These are phyloP conservation scores for Moesziomyces parantarcticus DNA, from an alignment of 1,284 basidiomycete genomes.

Conservation along the genomic window DNA sequence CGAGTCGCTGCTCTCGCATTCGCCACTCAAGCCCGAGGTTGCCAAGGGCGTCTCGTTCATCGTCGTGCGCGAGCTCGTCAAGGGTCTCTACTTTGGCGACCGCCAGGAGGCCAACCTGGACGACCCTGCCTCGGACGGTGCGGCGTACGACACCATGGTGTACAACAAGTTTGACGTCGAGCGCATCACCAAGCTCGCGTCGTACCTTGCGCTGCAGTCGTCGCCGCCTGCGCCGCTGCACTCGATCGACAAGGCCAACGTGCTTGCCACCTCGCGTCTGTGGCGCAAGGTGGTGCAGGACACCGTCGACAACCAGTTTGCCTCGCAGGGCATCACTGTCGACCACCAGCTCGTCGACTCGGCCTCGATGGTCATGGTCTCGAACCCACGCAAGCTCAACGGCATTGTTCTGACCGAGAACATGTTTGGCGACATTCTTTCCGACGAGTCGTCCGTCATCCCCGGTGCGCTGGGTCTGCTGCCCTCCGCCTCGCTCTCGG, in stretches of 20 bases:
- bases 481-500: constrained; percentile 93
- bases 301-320: constrained; percentile 63
- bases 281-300: constrained; percentile 78
- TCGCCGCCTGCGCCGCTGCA: constrained; percentile 89
- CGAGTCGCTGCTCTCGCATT: constrained; percentile 85
- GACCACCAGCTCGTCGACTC: constrained; percentile 88
- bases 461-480: constrained; percentile 95
- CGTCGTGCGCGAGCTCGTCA: constrained; percentile 87
- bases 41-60: constrained; percentile 90
- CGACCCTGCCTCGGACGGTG: constrained; percentile 57
- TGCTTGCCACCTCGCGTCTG: constrained; percentile 90
- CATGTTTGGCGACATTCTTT: constrained; percentile 76
- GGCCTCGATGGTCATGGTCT: constrained; percentile 94
- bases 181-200: constrained; percentile 94
- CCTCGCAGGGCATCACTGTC: constrained; percentile 54
- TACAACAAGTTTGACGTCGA: constrained; percentile 92
- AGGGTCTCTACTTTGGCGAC: constrained; percentile 80
- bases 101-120: constrained; percentile 80
- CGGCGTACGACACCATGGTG: constrained; percentile 74
- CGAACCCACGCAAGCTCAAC: constrained; percentile 91
- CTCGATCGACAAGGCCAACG: constrained; percentile 98
- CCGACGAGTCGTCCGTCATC: constrained; percentile 95
- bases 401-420: constrained; percentile 74
- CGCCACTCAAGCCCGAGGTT: constrained; percentile 90
- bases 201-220: constrained; percentile 83